phyloP scores from a whole-genome alignment of 352 stramenopile species.

The Blastocystis sp. region DNA sequence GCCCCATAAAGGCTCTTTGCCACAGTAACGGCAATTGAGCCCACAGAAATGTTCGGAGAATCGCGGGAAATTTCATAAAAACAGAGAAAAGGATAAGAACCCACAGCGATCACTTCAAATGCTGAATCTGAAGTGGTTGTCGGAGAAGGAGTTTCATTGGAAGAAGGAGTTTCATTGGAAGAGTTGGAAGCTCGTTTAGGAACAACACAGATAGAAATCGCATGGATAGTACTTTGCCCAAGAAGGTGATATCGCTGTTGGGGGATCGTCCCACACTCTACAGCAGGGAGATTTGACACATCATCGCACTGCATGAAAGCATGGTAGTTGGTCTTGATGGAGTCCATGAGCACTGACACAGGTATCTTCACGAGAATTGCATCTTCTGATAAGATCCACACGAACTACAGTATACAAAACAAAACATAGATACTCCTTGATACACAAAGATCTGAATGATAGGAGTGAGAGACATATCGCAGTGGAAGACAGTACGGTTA shows the following conservation, averaged over 20 bases:
- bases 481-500: slow-evolving; percentile 13
- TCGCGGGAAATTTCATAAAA: neutral
- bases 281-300: neutral
- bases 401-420: neutral
- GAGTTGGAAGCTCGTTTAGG: neutral
- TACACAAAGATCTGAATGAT: neutral
- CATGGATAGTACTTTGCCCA: neutral
- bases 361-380: neutral
- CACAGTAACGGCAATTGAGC: neutral
- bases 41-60: neutral
- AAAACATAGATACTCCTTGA: neutral
- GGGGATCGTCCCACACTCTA: slow-evolving; percentile 14
- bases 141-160: neutral
- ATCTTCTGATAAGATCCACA: slow-evolving; percentile 21
- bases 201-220: neutral
- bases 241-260: slow-evolving; percentile 22
- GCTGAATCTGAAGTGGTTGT: neutral
- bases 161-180: neutral
- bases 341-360: neutral
- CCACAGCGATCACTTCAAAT: neutral
- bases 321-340: neutral
- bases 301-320: neutral
- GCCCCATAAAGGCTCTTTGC: neutral
- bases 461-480: neutral
- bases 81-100: neutral